phyloP scores from a whole-genome alignment of 108 stramenopile genomes.

The Phaeodactylum tricornutum region DNA sequence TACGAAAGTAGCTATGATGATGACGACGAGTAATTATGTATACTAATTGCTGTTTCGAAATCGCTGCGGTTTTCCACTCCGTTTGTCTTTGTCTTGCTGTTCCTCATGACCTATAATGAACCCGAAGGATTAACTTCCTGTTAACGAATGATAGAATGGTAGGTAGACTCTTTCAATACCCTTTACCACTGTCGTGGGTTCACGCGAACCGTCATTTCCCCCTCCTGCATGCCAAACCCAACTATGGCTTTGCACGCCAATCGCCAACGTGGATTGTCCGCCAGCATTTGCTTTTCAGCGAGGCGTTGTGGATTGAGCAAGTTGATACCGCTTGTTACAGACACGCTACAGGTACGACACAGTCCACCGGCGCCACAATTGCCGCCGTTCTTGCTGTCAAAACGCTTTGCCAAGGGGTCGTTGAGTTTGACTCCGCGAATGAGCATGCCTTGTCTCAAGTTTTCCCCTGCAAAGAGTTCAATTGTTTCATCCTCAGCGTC shows the following conservation, averaged over 20 bases:
- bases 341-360: slow-evolving; percentile 59
- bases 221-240: slow-evolving; percentile 65
- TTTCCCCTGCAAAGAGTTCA: slow-evolving; percentile 80
- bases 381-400: slow-evolving; percentile 22
- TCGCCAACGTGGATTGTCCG: slow-evolving; percentile 52
- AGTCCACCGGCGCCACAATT: slow-evolving; percentile 58
- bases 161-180: no score
- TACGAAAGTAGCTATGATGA: no score
- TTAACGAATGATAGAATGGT: no score
- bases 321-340: slow-evolving; percentile 36
- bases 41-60: no score
- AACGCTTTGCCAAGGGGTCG: slow-evolving; percentile 44
- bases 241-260: slow-evolving; percentile 70
- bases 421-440: slow-evolving; percentile 70
- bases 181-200: slow-evolving; percentile 75
- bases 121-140: no score
- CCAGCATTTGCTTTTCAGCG: slow-evolving; percentile 59
- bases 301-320: slow-evolving; percentile 41
- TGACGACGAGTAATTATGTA: no score
- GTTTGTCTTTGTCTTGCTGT: no score
- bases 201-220: slow-evolving; percentile 54
- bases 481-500: slow-evolving; percentile 50
- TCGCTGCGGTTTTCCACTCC: no score
- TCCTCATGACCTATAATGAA: no score
- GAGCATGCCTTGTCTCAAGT: slow-evolving; percentile 67